Evolutionary conservation across 1,284 basidiomycete genomes (phyloP), one percentile per base, ranked within the genome.

Genomic region (Mycosarcoma mackinlayi): DNA sequence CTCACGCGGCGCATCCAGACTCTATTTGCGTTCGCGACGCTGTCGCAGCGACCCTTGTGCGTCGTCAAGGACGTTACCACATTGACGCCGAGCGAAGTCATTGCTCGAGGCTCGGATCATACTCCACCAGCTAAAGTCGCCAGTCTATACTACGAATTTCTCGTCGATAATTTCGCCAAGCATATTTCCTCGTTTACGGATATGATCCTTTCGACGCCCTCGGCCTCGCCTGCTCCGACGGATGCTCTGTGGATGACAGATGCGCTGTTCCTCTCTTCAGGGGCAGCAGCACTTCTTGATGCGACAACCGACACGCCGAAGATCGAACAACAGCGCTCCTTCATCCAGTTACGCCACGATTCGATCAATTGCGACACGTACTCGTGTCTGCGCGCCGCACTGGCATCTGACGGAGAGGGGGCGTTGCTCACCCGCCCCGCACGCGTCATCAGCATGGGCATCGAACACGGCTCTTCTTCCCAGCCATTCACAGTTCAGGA

Each of bases 361-460:
- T 53, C 64, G 30, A 38, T 73, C 56, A 67, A 73, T 25, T 40
- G 53, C 35, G 69, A 73, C 27, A 55, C 50, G 13, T 67, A 55
- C 27, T 64, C 60, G 7, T 73, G 69, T 38, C 45, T 73, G n/a
- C 51, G 69, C 1, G 46, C 69, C 1, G 59, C 69, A 3, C 51
- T 73, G 5, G 60, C 64, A 1, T 50, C 53, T 3, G 69, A 73
- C 19, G 69, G 69, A 23, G 64, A 73, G n/a, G 69, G 64, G 2
- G 64, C 57, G 3, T 54, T 73, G 28, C 50, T 73, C 21, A 73
- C 69, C 7, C 47, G 50, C 6, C 46, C 69, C 0, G 69, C 52
- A 4, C 41, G 28, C 4, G 61, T 55, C 21, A 52, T 73, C 49
- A 55, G 52, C 30, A 56, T 73, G 56, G 54, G 37, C 19, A 27